phyloP scores from a whole-genome alignment of 768 basidiomycete species.

The Cantharellus anzutake region DNA sequence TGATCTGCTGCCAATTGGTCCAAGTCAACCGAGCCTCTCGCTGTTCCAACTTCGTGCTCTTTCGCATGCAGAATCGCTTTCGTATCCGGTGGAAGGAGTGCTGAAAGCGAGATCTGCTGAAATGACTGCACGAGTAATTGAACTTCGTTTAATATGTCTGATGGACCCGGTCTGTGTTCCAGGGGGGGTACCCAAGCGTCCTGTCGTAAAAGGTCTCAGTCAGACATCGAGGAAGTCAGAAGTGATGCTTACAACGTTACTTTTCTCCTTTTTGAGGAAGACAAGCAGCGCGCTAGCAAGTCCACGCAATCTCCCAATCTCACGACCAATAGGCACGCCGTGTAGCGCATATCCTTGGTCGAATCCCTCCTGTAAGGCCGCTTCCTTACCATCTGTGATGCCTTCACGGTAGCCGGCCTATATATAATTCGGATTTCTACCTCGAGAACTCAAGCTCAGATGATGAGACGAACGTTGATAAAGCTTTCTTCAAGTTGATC shows the following conservation, averaged over 20 bases:
- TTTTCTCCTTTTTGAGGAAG: not conserved
- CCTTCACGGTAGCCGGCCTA: slow-evolving; percentile 95
- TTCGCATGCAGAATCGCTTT: slow-evolving; percentile 61
- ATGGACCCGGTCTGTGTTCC: not conserved
- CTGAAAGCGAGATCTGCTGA: slow-evolving; percentile 39
- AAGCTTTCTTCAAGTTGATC: slow-evolving; percentile 14
- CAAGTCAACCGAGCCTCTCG: not conserved
- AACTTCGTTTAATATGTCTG: slow-evolving; percentile 24
- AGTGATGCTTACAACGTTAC: not conserved
- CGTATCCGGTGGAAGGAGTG: slow-evolving; percentile 54
- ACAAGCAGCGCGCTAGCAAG: slow-evolving; percentile 16
- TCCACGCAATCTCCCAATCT: slow-evolving; percentile 65
- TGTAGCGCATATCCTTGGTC: slow-evolving; percentile 60
- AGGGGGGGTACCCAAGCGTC: not conserved
- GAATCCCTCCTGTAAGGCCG: slow-evolving; percentile 75
- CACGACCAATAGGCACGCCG: slow-evolving; percentile 56
- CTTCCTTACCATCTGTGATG: slow-evolving; percentile 80
- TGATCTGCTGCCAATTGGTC: not conserved
- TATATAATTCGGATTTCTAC: not conserved
- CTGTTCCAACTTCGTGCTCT: slow-evolving; percentile 13
- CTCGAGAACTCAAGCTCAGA: not conserved
- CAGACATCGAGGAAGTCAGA: not conserved
- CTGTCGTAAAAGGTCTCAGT: not conserved
- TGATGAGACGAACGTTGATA: slow-evolving; percentile 13
- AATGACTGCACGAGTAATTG: slow-evolving; percentile 38